These are phyloP conservation scores for Lippia alba DNA, from an alignment of 305 asterid species.

Conservation along the genomic window DNA sequence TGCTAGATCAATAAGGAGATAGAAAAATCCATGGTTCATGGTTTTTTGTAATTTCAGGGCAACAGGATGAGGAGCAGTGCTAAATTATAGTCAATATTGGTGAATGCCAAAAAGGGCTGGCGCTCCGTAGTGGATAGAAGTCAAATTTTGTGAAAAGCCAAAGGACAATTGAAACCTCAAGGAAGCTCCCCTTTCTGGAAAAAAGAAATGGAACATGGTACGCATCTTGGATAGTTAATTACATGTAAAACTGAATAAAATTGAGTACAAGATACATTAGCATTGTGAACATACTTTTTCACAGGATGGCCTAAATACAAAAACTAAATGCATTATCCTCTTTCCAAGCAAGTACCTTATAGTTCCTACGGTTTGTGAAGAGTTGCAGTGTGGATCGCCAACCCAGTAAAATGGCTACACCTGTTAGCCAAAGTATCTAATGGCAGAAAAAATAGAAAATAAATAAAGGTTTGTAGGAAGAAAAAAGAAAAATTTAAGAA, in stretches of 20 bases:
- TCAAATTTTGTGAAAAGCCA: background rate
- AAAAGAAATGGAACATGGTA: background rate
- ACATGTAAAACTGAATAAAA: background rate
- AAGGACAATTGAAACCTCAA: conserved; percentile 10
- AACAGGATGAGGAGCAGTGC: no score
- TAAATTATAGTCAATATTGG: no score
- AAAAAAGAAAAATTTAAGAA: conserved; percentile 5
- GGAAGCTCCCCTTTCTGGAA: background rate
- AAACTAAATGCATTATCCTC: no score
- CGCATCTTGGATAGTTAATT: background rate
- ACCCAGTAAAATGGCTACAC: conserved; percentile 75
- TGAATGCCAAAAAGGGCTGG: no score
- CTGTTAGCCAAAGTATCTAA: conserved; percentile 76
- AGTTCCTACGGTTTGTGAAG: conserved; percentile 66
- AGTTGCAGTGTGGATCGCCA: conserved; percentile 73
- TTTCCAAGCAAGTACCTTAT: no score
- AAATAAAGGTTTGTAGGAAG: background rate
- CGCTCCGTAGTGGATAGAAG: conserved; percentile 2
- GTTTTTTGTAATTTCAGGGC: no score
- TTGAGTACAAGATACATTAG: background rate
- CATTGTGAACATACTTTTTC: background rate
- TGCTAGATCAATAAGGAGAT: background rate
- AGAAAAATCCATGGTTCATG: no score
- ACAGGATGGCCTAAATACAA: conserved; percentile 11
- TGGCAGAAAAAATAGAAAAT: conserved; percentile 29